Base-by-base conservation (phyloP, 352 stramenopile genomes). In the Peronosclerospora sorghi region DNA sequence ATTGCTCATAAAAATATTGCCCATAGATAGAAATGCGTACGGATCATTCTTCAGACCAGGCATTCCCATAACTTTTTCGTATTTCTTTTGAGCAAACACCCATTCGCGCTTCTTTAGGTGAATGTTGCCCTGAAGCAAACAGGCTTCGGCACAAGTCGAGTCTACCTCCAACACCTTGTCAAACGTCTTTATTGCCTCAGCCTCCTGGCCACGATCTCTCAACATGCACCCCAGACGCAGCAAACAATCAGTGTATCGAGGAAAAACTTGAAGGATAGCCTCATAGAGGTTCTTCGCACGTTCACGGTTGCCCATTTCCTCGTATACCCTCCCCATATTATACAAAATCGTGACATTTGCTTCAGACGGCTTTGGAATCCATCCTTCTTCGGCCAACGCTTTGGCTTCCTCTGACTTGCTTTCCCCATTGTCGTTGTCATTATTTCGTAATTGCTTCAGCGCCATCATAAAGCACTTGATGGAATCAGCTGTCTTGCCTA, bases 1-100 rank as follows among this genome's bases (percentile, higher is more conserved):
- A 60, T 97, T 98, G 59, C 85, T 95, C 80, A 98, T 98, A 60
- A 97, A 98, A 47, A 98, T 97, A 48, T 98, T 98, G 35, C 93
- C 95, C 68, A 98, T 87, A 17, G 87, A 96, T 14, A 98, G 66
- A 63, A 97, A 95, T 8, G 95, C 90, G 67, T 98, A 98, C 18
- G 92, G 83, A 58, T 98, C 92, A 42, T 97, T 96, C 47, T 95
- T 95, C 24, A 96, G 59, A 48, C 91, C 93, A n/a, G 92, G 83
- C 60, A 98, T 96, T 21, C 89, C 83, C 71, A 98, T 96, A 13
- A 94, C 82, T 21, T 76, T 79, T 56, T 96, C 85, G 43, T 89
- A 96, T 32, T 96, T 91, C 62, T 96, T 96, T 45, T 95, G 82
- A 19, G 94, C 94, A 34, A 96, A 73, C 30, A 81, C 83, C 94